Evolutionary conservation across 495 filamentous ascomycete species (phyloP).

Genomic region (Wilcoxina mikolae): DNA sequence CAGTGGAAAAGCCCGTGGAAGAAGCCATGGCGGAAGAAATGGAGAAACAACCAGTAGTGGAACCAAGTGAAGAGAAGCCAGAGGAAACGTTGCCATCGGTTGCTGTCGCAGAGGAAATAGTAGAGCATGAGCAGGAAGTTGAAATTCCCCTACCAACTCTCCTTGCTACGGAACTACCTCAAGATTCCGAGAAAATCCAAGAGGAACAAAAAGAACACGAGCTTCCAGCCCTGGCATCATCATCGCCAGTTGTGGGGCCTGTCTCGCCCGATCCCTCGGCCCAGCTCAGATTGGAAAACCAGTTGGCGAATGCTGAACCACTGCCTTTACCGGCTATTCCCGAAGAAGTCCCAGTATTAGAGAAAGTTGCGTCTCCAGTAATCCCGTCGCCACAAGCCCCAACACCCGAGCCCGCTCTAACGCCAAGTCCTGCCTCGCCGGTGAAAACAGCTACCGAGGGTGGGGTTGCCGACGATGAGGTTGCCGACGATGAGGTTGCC

Average conservation of each 20-base stretch:
- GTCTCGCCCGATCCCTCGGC: slow-evolving; percentile 25
- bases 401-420: neutral
- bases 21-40: neutral
- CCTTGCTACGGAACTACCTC: slow-evolving; percentile 9
- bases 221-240: neutral
- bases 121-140: slow-evolving; percentile 6
- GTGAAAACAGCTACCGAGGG: neutral
- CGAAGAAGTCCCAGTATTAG: neutral
- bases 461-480: neutral
- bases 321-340: slow-evolving; percentile 7
- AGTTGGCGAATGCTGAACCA: slow-evolving; percentile 22
- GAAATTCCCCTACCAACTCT: slow-evolving; percentile 5
- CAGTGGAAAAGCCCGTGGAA: slow-evolving; percentile 2
- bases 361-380: neutral
- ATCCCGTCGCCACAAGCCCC: neutral
- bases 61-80: neutral
- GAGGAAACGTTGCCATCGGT: slow-evolving; percentile 12
- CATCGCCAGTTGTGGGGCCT: slow-evolving; percentile 7
- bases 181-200: neutral
- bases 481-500: slow-evolving; percentile 2
- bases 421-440: neutral
- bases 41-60: neutral
- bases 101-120: slow-evolving; percentile 7
- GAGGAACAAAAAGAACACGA: slow-evolving; percentile 6
- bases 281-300: slow-evolving; percentile 25